Evolutionary conservation across 129 eudicot species (phyloP), one percentile per base, ranked within the genome.

Genomic region (Flaveria bidentis): DNA sequence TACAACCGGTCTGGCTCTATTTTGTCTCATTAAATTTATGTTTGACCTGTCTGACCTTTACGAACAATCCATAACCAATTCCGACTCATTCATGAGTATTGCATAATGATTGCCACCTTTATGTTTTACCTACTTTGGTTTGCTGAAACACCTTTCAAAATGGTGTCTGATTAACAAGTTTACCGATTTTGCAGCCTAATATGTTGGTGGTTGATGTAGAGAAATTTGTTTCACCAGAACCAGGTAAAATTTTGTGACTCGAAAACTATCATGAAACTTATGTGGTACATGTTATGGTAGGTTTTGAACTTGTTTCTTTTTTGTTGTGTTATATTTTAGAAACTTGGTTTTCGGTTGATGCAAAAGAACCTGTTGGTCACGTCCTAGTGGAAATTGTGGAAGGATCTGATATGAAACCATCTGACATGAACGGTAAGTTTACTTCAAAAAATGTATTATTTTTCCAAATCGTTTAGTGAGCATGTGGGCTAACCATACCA

Each of bases 201-300:
- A 94, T 94, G 98, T 80, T 94, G 87, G 97, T 94, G 79, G 97
- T 94, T 71, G 92, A 94, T 72, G 82, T 94, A 16, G 96, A 84
- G 79, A 94, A 91, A 74, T 86, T 88, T 71, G 89, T 79, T 55
- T 83, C 97, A 50, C 92, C 98, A 12, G 87, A 84, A 69, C 74
- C 84, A 84, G 98, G 98, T 94, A 86, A 33, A 17, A 25, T 72
- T 6, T 20, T 57, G 2, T n/a, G 39, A 23, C 30, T 42, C 49
- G 14, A 20, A 18, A 20, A 6, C 63, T 63, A 46, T 42, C 33
- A 11, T 12, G 42, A 63, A 47, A 28, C n/a, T n/a, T 30, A n/a
- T 18, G 49, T 42, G 41, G 30, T 42, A 11, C 2, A 1, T 68
- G 42, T 42, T 77, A 56, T 42, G 28, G 11, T 20, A 53, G 9